Base-by-base conservation (phyloP, 352 stramenopile species). In the Phytophthora boehmeriae region DNA sequence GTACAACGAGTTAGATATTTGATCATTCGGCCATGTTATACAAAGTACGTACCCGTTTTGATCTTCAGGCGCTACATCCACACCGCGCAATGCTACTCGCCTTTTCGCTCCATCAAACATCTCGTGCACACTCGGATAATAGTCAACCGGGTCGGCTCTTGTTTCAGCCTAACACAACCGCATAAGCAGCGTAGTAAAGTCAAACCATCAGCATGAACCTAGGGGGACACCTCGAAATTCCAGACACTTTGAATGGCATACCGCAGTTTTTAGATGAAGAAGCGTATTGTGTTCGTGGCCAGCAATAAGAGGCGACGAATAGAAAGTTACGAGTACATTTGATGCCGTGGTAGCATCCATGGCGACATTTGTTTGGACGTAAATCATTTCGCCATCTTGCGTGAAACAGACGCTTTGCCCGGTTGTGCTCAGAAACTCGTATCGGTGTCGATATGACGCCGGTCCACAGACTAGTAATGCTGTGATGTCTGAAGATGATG, bases 251-350 rank as follows among this genome's bases (percentile, higher is more conserved):
- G 30, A 2, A 23, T 14, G 19, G 68, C 70, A 28, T 63, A 89
- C 80, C 46, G 69, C 66, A 47, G 63, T 54, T 30, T 74, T 75
- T 2, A 90, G 57, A 5, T 68, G 71, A 27, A 72, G 42, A 14
- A 88, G 48, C 35, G 86, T 56, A 1, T 67, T 60, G 11, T 74
- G 69, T 20, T 87, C 77, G 30, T 89, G 76, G 8, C 76, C 54
- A 9, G 77, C 57, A 0, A 65, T 62, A 5, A 16, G 1, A 0
- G 41, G 43, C 4, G 59, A 79, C 8, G 82, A 89, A 43, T 86
- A 86, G 32, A 89, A 91, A 20, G 75, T 76, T 39, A 89, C 75
- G 41, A 83, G 63, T 9, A 89, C 82, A 63, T 84, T 86, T 10
- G 65, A 54, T 23, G 75, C 71, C 0, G 73, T 68, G 23, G 80